These are phyloP conservation scores for Senna siamea DNA, from an alignment of 306 rosid species.

Conservation along the genomic window DNA sequence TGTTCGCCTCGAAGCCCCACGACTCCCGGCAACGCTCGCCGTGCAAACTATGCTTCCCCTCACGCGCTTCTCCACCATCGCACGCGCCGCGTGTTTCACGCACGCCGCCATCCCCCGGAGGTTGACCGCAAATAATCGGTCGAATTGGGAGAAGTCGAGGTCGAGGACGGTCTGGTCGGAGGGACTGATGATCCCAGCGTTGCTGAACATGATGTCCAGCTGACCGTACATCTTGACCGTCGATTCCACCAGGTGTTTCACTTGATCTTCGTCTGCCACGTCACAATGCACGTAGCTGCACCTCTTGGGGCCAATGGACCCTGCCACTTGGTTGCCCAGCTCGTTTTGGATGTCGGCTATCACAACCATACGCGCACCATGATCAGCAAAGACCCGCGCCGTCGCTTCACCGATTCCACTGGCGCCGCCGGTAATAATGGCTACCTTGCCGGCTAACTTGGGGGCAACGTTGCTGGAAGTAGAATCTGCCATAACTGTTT, in stretches of 20 bases:
- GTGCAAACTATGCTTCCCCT: constrained; percentile 63
- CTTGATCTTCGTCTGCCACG: constrained; percentile 56
- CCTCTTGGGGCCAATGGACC: constrained; percentile 42
- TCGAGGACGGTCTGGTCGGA: constrained; percentile 41
- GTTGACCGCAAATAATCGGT: constrained; percentile 41
- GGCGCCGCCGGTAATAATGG: constrained; percentile 60
- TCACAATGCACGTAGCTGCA: constrained; percentile 60
- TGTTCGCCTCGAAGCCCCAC: background rate
- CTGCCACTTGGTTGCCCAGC: constrained; percentile 41
- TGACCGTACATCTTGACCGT: constrained; percentile 42
- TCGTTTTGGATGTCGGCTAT: constrained; percentile 61
- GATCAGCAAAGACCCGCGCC: constrained; percentile 40
- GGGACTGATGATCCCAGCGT: constrained; percentile 42
- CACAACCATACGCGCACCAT: constrained; percentile 51
- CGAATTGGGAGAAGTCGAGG: constrained; percentile 44
- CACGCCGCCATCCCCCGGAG: constrained; percentile 46
- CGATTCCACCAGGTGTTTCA: constrained; percentile 40
- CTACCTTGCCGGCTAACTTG: constrained; percentile 51
- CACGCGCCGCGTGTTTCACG: constrained; percentile 59
- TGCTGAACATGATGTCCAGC: constrained; percentile 64
- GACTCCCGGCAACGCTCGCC: constrained; percentile 38
- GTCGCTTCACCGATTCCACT: constrained; percentile 71
- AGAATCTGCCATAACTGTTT: constrained; percentile 26
- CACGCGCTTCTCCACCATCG: constrained; percentile 50
- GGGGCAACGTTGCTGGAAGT: background rate